These are phyloP conservation scores for Suillus spraguei DNA, from an alignment of 768 basidiomycete species.

Conservation along the genomic window DNA sequence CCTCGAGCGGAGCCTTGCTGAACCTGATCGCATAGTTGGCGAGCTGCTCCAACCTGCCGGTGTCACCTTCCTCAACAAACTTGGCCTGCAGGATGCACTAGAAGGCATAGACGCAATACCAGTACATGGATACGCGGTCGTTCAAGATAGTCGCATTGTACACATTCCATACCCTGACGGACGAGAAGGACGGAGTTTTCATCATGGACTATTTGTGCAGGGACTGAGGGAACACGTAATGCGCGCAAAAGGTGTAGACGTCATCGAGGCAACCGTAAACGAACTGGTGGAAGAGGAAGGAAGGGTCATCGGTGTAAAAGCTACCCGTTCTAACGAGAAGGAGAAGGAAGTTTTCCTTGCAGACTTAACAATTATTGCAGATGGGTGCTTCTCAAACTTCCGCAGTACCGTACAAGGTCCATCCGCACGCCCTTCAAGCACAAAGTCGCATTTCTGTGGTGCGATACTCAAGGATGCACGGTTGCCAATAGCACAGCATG, in stretches of 20 bases:
- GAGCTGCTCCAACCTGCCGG: constrained; percentile 96
- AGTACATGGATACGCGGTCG: constrained; percentile 85
- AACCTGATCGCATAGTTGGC: constrained; percentile 97
- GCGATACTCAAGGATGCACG: constrained; percentile 76
- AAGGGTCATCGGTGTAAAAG: constrained; percentile 67
- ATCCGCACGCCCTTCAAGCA: constrained; percentile 48
- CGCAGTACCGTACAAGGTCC: constrained; percentile 64
- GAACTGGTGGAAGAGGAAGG: constrained; percentile 66
- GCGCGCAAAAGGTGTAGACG: constrained; percentile 64
- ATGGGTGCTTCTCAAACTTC: constrained; percentile 96
- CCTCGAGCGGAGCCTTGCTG: constrained; percentile 87
- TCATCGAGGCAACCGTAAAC: constrained; percentile 84
- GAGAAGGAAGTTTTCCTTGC: constrained; percentile 65
- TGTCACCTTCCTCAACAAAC: constrained; percentile 66
- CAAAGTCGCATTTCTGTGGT: constrained; percentile 84
- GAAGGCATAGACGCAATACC: constrained; percentile 89
- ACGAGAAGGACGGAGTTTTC: constrained; percentile 82
- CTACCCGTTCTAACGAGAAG: constrained; percentile 41
- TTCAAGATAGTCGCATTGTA: constrained; percentile 61
- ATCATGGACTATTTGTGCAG: constrained; percentile 92
- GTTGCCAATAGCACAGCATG: constrained; percentile 75
- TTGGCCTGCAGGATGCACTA: constrained; percentile 77
- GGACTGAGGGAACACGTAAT: constrained; percentile 68
- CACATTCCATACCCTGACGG: constrained; percentile 85
- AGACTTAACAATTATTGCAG: constrained; percentile 84